These are phyloP conservation scores for Funneliformis geosporum DNA, from an alignment of 192 early-diverging fungal genomes.

Conservation along the genomic window DNA sequence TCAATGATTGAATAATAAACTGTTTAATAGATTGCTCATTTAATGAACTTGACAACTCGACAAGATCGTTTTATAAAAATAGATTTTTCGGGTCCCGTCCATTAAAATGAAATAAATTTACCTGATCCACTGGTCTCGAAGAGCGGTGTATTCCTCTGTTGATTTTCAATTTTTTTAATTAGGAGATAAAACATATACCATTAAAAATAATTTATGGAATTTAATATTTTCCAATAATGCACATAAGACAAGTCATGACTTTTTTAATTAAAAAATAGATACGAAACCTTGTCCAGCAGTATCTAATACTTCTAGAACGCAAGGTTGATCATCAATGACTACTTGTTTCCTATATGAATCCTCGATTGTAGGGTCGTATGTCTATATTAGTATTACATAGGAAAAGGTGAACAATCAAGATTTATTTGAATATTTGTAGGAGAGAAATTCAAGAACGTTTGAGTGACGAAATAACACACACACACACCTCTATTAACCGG, in stretches of 20 bases:
- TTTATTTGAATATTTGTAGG: not conserved
- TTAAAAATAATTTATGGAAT: not conserved
- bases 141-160: slow-evolving; percentile 74
- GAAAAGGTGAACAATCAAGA: not conserved
- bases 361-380: slow-evolving; percentile 99
- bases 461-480: not conserved
- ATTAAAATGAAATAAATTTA: slow-evolving; percentile 35
- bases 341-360: slow-evolving; percentile 98
- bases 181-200: not conserved
- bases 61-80: not conserved
- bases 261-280: not conserved
- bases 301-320: slow-evolving; percentile 96
- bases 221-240: not conserved
- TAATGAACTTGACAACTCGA: not conserved
- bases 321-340: slow-evolving; percentile 95
- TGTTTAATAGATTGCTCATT: not conserved
- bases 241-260: not conserved
- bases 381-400: slow-evolving; percentile 67
- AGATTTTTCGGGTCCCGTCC: not conserved
- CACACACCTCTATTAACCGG: slow-evolving; percentile 17
- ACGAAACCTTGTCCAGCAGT: slow-evolving; percentile 81
- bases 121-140: slow-evolving; percentile 82
- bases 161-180: not conserved
- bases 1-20: too few relatives aligned
- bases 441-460: not conserved